Conservation (phyloP, 306 rosid genomes). For the Fagus crenata region DNA sequence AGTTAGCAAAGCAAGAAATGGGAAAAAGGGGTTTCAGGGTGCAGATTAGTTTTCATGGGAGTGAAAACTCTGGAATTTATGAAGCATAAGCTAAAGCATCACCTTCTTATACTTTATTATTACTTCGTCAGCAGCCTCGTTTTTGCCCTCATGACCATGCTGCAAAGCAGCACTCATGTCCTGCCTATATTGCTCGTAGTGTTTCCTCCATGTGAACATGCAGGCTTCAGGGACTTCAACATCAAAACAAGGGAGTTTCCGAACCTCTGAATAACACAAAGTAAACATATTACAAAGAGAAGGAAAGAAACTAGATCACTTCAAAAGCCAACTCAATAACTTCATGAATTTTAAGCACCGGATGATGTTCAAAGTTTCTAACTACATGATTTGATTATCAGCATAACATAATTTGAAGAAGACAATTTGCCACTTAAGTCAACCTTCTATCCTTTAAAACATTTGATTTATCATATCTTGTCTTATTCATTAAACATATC, state of each 20-base stretch:
- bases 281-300: not conserved
- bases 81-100: slow-evolving; percentile 1
- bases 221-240: slow-evolving; percentile 43
- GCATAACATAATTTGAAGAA: not conserved
- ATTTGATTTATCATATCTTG: not conserved
- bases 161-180: slow-evolving; percentile 43
- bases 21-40: not conserved
- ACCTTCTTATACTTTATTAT: slow-evolving; percentile 50
- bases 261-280: slow-evolving; percentile 42
- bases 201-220: slow-evolving; percentile 40
- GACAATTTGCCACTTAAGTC: not conserved
- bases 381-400: not conserved
- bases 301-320: slow-evolving; percentile 11
- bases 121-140: slow-evolving; percentile 41
- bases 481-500: not conserved
- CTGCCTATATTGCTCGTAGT: slow-evolving; percentile 30
- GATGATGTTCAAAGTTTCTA: not conserved
- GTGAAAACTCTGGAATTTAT: not conserved
- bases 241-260: slow-evolving; percentile 55
- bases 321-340: not conserved
- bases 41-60: not conserved
- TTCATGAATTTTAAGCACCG: not conserved
- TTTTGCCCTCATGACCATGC: not conserved
- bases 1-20: slow-evolving; percentile 11
- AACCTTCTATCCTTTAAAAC: not conserved